Percentiles rank a stretch among this genome's conserved stretches.
Evolutionary conservation across 306 rosid species (phyloP).

Genomic region (Carpinus viminea): DNA sequence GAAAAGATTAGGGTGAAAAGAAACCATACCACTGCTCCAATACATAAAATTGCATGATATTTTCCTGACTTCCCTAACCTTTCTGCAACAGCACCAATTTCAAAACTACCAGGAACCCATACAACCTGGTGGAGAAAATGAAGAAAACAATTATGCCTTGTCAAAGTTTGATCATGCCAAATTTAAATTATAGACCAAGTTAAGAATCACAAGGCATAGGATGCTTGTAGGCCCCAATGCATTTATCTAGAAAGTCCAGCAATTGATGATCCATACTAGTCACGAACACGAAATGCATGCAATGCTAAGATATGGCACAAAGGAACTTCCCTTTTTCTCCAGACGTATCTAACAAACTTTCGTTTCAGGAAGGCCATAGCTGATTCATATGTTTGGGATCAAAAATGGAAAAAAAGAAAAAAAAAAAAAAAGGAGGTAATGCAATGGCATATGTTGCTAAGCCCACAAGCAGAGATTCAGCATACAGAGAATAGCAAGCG

Average conservation of each 20-base stretch:
- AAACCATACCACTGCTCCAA: constrained; percentile 91
- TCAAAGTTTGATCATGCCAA: constrained; percentile 20
- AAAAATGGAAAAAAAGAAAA: not conserved
- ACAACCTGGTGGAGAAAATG: constrained; percentile 58
- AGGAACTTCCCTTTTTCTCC: not conserved
- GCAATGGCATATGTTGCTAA: not conserved
- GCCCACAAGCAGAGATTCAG: not conserved
- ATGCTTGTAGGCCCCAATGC: not conserved
- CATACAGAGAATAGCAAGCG: not conserved
- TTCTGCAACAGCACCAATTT: constrained; percentile 76
- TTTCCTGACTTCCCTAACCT: constrained; percentile 71
- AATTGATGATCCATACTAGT: not conserved
- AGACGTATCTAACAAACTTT: not conserved
- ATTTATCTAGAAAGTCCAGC: not conserved
- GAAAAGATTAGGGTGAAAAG: not conserved
- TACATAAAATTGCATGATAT: constrained; percentile 81
- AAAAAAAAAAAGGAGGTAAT: too few species aligned
- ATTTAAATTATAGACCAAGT: constrained; percentile 10
- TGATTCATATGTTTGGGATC: not conserved
- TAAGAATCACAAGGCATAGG: not conserved
- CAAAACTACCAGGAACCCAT: constrained; percentile 98
- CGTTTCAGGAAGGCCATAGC: not conserved
- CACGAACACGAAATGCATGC: not conserved
- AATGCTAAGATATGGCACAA: not conserved
- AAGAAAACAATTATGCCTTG: constrained; percentile 21